Evolutionary conservation across 805 yeast species (phyloP).

Genomic region (Sugiyamaella lignohabitans): DNA sequence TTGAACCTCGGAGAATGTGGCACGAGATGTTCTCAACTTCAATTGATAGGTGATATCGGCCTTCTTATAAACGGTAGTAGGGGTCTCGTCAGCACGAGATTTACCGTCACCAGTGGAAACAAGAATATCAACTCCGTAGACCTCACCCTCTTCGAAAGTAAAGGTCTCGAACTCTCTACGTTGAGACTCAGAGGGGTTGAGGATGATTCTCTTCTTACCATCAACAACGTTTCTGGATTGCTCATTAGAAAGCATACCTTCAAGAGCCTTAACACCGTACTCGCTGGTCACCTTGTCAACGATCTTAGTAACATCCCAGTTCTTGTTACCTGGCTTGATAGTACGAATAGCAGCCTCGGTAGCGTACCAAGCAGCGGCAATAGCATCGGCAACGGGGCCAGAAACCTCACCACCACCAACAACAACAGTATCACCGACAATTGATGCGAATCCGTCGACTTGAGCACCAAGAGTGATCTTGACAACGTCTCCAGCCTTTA

Average conservation of each 20-base stretch:
- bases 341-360: slow-evolving; percentile 71
- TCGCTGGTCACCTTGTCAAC: slow-evolving; percentile 57
- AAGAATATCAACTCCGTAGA: slow-evolving; percentile 68
- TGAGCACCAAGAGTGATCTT: slow-evolving; percentile 71
- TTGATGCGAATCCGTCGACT: slow-evolving; percentile 67
- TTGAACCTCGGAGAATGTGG: slow-evolving; percentile 60
- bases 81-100: slow-evolving; percentile 50
- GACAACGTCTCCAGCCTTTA: slow-evolving; percentile 63
- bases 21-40: slow-evolving; percentile 65
- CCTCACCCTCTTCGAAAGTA: slow-evolving; percentile 69
- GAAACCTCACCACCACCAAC: slow-evolving; percentile 45
- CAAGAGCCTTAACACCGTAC: slow-evolving; percentile 55
- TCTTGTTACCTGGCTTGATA: slow-evolving; percentile 58
- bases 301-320: slow-evolving; percentile 66
- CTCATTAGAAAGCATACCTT: slow-evolving; percentile 72
- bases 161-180: slow-evolving; percentile 54
- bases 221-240: slow-evolving; percentile 60
- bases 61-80: slow-evolving; percentile 66
- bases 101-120: slow-evolving; percentile 59
- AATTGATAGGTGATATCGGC: slow-evolving; percentile 62
- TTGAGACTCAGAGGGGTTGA: slow-evolving; percentile 68
- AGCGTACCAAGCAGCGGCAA: slow-evolving; percentile 70
- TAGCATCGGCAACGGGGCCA: slow-evolving; percentile 59
- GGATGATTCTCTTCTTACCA: slow-evolving; percentile 69
- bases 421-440: slow-evolving; percentile 61